Percentiles rank a stretch among this genome's conserved stretches.
phyloP scores from a whole-genome alignment of 345 rosid species.

The Citrus glauca region DNA sequence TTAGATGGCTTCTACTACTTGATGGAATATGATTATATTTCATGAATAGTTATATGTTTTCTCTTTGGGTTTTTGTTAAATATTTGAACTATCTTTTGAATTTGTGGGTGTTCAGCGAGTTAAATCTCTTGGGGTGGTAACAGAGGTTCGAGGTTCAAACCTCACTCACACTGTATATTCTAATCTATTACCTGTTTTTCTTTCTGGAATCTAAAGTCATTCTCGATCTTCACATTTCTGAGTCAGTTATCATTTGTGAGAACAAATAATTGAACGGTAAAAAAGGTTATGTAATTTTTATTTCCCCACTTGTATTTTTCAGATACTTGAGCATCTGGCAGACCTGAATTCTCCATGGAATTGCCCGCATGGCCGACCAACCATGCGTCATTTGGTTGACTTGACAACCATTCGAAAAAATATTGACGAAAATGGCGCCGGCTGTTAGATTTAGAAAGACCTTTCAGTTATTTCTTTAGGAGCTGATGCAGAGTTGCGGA shows the following conservation, averaged over 20 bases:
- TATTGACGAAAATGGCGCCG: constrained; percentile 18
- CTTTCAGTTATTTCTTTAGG: not conserved
- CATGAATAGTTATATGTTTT: not conserved
- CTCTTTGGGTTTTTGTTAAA: not conserved
- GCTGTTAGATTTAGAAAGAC: constrained; percentile 26
- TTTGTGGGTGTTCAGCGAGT: not conserved
- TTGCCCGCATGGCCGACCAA: constrained; percentile 98
- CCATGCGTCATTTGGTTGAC: constrained; percentile 95
- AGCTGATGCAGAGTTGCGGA: not conserved
- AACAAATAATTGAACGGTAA: not conserved
- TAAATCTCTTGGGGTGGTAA: not conserved
- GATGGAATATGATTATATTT: not conserved
- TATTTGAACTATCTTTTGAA: not conserved
- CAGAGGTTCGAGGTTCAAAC: not conserved
- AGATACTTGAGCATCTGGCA: constrained; percentile 83
- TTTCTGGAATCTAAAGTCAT: not conserved
- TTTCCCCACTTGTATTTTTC: constrained; percentile 1
- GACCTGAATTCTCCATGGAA: constrained; percentile 96
- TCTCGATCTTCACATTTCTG: not conserved
- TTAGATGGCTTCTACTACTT: not conserved
- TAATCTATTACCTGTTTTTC: not conserved
- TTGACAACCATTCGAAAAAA: constrained; percentile 44
- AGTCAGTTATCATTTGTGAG: not conserved
- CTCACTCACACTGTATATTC: not conserved
- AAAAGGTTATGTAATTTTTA: not conserved